phyloP scores from a whole-genome alignment of 2,329 filamentous ascomycete species.

The Cladosporium sp. region DNA sequence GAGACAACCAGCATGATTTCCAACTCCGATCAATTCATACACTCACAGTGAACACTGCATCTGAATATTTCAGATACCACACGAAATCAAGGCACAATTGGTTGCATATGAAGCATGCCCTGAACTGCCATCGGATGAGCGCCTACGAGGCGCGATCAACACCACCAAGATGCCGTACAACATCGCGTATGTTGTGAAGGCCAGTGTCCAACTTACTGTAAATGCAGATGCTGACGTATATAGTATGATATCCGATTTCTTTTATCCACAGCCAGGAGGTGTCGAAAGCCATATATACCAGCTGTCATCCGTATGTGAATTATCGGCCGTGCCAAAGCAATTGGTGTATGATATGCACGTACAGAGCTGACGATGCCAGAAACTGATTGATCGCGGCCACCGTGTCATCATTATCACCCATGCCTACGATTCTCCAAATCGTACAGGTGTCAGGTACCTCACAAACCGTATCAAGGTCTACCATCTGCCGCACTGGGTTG shows the following conservation, averaged over 20 bases:
- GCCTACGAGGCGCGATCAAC: slow-evolving; percentile 23
- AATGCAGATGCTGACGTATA: slow-evolving; percentile 28
- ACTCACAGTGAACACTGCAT: background rate
- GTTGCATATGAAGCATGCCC: slow-evolving; percentile 4
- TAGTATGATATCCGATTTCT: slow-evolving; percentile 98
- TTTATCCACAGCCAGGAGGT: slow-evolving; percentile 94
- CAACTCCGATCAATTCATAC: background rate
- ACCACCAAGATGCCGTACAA: slow-evolving; percentile 63
- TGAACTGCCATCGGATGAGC: slow-evolving; percentile 24
- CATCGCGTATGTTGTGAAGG: slow-evolving; percentile 58
- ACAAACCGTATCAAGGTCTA: slow-evolving; percentile 99
- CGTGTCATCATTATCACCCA: slow-evolving; percentile 98
- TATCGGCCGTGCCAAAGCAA: background rate
- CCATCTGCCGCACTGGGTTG: slow-evolving; percentile 92
- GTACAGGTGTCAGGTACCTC: slow-evolving; percentile 89
- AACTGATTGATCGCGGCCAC: slow-evolving; percentile 95
- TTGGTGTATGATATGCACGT: background rate
- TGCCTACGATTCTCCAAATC: slow-evolving; percentile 63
- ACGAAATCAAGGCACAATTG: background rate
- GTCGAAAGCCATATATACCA: slow-evolving; percentile 99
- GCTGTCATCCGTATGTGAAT: slow-evolving; percentile 68
- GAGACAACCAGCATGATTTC: background rate
- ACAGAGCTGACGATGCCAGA: slow-evolving; percentile 51
- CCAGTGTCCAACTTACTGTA: background rate
- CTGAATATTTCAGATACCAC: background rate